These are phyloP conservation scores for Jatropha podagrica DNA, from an alignment of 441 rosid genomes.

Conservation along the genomic window DNA sequence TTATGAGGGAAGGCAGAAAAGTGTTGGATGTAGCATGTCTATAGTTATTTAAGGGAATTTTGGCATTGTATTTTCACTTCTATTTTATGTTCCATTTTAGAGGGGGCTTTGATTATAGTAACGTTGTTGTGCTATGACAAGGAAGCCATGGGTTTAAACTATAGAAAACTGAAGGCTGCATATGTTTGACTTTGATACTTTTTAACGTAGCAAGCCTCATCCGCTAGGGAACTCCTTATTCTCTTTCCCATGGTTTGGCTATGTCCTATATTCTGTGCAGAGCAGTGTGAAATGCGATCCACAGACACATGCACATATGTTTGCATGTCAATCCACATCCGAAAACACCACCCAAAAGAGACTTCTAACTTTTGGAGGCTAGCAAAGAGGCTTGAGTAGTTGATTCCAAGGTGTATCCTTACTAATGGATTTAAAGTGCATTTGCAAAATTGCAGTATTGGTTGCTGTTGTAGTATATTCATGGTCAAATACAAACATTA, in stretches of 20 bases:
- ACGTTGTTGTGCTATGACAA: neutral
- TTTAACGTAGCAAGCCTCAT: slow-evolving; percentile 3
- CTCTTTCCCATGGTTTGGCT: neutral
- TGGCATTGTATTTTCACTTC: neutral
- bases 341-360: neutral
- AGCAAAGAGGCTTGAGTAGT: neutral
- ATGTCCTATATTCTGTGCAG: neutral
- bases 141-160: neutral
- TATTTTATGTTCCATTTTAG: neutral
- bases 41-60: neutral
- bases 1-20: slow-evolving; percentile 6
- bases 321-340: neutral
- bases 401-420: neutral
- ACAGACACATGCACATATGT: neutral
- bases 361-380: neutral
- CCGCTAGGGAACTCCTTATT: neutral
- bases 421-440: neutral
- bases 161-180: neutral
- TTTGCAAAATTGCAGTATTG: neutral
- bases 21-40: slow-evolving; percentile 2
- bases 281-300: neutral
- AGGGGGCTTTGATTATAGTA: neutral
- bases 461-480: neutral
- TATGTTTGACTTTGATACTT: neutral
- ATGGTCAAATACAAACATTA: neutral